Evolutionary conservation across 768 basidiomycete genomes (phyloP).

Genomic region (Suillus discolor): DNA sequence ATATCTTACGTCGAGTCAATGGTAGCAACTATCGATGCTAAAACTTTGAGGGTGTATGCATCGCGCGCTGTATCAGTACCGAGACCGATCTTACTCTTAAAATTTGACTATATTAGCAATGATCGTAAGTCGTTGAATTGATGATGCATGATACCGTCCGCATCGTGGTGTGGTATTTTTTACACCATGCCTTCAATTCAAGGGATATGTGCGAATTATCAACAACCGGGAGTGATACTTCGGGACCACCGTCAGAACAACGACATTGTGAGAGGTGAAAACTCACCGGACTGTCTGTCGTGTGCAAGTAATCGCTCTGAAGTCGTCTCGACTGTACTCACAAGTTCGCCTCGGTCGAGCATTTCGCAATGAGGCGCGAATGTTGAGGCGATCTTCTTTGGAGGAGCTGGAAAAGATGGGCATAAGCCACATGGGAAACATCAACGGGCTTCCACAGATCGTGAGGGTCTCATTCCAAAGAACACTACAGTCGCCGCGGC

Average conservation of each 20-base stretch:
- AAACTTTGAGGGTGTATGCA: background rate
- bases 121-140: background rate
- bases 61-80: background rate
- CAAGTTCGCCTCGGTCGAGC: background rate
- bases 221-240: background rate
- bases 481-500: background rate
- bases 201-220: background rate
- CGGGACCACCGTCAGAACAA: background rate
- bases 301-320: background rate
- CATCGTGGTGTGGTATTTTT: background rate
- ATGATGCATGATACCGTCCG: background rate
- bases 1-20: too few species aligned
- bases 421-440: background rate
- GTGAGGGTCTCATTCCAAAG: background rate
- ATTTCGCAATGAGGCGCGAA: background rate
- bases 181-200: background rate
- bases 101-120: background rate
- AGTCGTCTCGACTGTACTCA: background rate
- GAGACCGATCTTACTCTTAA: background rate
- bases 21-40: too few species aligned
- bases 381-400: background rate
- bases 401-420: background rate
- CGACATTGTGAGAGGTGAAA: background rate
- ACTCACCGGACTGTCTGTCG: background rate
- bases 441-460: background rate